Conservation (phyloP, 768 basidiomycete genomes). For the Xerocomus brunneocitrinus region DNA sequence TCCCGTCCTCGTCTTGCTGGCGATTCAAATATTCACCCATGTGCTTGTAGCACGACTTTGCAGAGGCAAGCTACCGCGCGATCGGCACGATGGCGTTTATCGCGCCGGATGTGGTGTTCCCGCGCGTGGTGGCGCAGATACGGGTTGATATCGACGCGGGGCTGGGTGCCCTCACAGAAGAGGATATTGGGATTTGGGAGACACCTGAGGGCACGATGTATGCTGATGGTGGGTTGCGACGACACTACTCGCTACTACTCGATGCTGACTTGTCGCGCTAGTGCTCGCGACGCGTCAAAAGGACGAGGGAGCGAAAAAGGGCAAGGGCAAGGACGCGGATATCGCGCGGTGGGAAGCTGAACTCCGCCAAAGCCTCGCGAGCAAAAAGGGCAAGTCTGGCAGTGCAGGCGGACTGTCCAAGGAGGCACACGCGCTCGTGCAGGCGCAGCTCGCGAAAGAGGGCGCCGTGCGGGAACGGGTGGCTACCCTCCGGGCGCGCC, state of each 20-base stretch:
- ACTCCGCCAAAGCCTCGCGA: constrained; percentile 76
- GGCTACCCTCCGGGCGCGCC: constrained; percentile 41
- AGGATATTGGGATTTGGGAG: constrained; percentile 79
- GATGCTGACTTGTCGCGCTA: constrained; percentile 20
- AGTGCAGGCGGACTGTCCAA: constrained; percentile 59
- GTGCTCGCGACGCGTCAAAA: constrained; percentile 61
- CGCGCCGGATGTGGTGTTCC: constrained; percentile 62
- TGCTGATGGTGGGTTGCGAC: constrained; percentile 59
- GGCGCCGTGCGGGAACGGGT: constrained; percentile 61
- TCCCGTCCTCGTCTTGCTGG: neutral
- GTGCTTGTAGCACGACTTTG: constrained; percentile 40
- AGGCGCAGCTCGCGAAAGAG: constrained; percentile 82
- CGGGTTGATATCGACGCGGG: constrained; percentile 57
- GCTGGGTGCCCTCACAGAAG: constrained; percentile 61
- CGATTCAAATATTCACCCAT: no score
- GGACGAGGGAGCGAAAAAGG: constrained; percentile 54
- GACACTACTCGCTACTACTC: no score
- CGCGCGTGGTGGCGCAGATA: constrained; percentile 65
- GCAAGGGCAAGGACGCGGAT: constrained; percentile 87
- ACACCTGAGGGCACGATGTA: constrained; percentile 80
- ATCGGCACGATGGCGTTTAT: constrained; percentile 78
- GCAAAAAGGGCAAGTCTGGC: constrained; percentile 56
- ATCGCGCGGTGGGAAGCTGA: constrained; percentile 96
- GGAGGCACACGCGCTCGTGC: constrained; percentile 78
- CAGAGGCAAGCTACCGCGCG: constrained; percentile 70